Evolutionary conservation across 2,329 filamentous ascomycete species (phyloP).

Genomic region (Fusarium palustre): DNA sequence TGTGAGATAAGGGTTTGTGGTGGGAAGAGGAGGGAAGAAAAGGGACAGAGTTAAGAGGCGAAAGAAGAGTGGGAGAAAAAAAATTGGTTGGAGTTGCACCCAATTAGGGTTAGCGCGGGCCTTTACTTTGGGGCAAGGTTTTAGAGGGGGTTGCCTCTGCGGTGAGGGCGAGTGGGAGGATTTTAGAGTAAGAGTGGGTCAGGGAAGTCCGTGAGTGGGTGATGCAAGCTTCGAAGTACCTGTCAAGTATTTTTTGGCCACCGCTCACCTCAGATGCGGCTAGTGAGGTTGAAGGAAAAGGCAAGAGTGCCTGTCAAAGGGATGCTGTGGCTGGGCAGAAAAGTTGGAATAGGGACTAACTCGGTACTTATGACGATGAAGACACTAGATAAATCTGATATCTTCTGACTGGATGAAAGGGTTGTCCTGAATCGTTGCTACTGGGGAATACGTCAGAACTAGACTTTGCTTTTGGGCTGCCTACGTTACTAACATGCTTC

Average conservation of each 20-base stretch:
- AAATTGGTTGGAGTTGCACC: conserved; percentile 51
- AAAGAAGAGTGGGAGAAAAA: conserved; percentile 53
- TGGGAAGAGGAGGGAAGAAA: conserved; percentile 52
- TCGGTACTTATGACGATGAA: conserved; percentile 35
- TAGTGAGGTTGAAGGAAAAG: conserved; percentile 34
- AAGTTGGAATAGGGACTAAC: conserved; percentile 24
- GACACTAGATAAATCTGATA: conserved; percentile 14
- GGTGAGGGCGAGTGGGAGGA: conserved; percentile 42
- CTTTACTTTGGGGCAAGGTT: conserved; percentile 43
- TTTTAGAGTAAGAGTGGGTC: conserved; percentile 42
- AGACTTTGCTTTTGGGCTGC: not conserved
- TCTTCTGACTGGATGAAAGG: conserved; percentile 24
- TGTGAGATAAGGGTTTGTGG: conserved; percentile 51
- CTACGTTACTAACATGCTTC: not conserved
- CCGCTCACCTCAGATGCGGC: conserved; percentile 31
- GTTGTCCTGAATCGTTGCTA: conserved; percentile 31
- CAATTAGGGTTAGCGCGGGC: conserved; percentile 49
- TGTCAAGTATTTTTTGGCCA: conserved; percentile 45
- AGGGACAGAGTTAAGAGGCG: conserved; percentile 49
- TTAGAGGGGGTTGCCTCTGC: conserved; percentile 44
- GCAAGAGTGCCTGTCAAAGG: conserved; percentile 22
- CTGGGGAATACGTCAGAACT: conserved; percentile 20
- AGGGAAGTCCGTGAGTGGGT: conserved; percentile 47
- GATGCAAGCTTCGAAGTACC: conserved; percentile 32
- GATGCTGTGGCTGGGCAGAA: conserved; percentile 42